Percentiles rank a stretch among this genome's conserved stretches.
phyloP scores from a whole-genome alignment of 1,284 basidiomycete genomes.

The Ganoderma lucidum region DNA sequence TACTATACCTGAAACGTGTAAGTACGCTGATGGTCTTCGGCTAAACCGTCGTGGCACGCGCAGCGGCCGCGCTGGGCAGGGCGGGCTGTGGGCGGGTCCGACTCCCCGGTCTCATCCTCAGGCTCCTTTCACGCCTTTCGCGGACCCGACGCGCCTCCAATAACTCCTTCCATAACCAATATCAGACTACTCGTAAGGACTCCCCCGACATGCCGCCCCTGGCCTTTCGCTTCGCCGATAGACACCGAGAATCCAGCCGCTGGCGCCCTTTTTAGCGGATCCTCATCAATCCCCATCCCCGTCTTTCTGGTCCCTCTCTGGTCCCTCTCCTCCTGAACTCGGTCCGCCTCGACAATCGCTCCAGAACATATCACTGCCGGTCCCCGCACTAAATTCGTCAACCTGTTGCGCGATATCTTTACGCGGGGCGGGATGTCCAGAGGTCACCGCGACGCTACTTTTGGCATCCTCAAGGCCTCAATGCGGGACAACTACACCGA shows the following conservation, averaged over 20 bases:
- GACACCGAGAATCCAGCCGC: background rate
- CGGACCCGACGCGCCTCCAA: background rate
- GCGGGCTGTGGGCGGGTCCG: constrained; percentile 4
- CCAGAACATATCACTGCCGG: background rate
- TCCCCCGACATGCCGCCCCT: background rate
- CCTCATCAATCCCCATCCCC: background rate
- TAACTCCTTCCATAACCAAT: background rate
- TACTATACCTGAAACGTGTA: background rate
- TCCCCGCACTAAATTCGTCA: constrained; percentile 6
- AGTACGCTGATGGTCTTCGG: background rate
- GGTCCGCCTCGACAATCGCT: constrained; percentile 1
- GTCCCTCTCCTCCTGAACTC: background rate
- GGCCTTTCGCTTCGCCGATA: background rate
- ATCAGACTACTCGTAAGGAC: background rate
- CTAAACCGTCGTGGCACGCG: constrained; percentile 1
- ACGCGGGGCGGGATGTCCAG: constrained; percentile 37
- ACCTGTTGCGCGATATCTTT: constrained; percentile 27
- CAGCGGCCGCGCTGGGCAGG: background rate
- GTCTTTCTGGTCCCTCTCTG: background rate
- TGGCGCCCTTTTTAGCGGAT: background rate
- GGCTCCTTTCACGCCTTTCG: background rate
- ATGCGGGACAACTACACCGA: constrained; percentile 77
- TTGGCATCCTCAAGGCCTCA: constrained; percentile 62
- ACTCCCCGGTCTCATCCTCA: background rate
- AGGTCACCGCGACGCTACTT: constrained; percentile 50